Percentiles rank a stretch among this genome's conserved stretches.
These are phyloP conservation scores for Populus tremula DNA, from an alignment of 345 rosid species.

Conservation along the genomic window DNA sequence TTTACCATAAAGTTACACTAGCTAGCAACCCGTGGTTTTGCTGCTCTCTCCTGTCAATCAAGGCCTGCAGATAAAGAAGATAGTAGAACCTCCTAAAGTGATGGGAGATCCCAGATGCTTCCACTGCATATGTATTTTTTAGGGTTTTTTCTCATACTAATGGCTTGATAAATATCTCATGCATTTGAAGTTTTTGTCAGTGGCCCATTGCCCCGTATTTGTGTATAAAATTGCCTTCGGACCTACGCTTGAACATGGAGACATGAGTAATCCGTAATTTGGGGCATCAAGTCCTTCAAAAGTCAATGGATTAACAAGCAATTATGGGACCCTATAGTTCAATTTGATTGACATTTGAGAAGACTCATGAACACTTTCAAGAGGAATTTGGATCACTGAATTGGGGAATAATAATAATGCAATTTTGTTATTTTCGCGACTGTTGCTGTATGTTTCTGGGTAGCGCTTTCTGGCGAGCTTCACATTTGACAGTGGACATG, in stretches of 20 bases:
- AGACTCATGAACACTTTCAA: background rate
- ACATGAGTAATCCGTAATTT: background rate
- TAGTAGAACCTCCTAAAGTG: conserved; percentile 13
- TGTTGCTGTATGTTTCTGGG: background rate
- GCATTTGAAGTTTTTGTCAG: background rate
- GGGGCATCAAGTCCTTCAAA: background rate
- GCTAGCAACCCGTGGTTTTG: conserved; percentile 9
- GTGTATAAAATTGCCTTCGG: background rate
- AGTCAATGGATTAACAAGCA: background rate
- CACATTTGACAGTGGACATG: background rate
- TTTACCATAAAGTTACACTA: conserved; percentile 5
- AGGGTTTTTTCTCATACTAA: too few relatives aligned
- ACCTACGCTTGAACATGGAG: background rate
- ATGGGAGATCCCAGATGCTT: conserved; percentile 14
- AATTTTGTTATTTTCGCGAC: background rate
- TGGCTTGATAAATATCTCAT: background rate
- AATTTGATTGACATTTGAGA: conserved; percentile 5
- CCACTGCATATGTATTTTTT: background rate
- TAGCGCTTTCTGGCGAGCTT: too few relatives aligned
- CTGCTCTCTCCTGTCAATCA: conserved; percentile 12
- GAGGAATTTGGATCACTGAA: background rate
- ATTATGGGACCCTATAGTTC: background rate
- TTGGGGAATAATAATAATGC: background rate
- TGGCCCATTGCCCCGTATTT: background rate
- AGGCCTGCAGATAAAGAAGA: conserved; percentile 1